Evolutionary conservation across 495 filamentous ascomycete genomes (phyloP), one percentile per base, ranked within the genome.

Genomic region (Penicillium dipodomyicola): DNA sequence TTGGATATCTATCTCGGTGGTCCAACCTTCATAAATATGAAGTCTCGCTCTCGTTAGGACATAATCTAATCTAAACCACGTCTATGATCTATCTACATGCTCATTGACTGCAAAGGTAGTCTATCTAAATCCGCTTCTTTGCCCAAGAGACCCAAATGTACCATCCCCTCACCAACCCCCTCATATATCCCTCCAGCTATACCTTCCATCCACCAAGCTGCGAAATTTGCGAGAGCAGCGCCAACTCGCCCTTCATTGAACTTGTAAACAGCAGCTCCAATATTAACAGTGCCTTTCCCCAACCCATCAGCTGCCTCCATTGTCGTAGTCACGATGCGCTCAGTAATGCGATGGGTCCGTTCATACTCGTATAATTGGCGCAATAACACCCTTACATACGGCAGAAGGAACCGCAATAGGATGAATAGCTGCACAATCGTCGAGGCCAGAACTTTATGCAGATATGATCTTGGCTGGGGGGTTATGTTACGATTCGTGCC

Each of bases 101-200:
- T 9, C 42, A 50, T 48, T 39, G 50, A 3, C 27, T 60, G 52
- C 10, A 61, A 14, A 15, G 52, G 27, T 29, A 61, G 20, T 57
- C 50, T 57, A 56, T 64, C 59, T 33, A 69, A 17, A 46, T 73
- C 72, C 5, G 63, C 59, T n/a, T 64, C 64, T 8, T 67, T 60
- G 32, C 52, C 59, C 39, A 68, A 57, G 23, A 74, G 54, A 10
- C 76, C 80, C 47, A 82, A 56, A 48, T 81, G 72, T 32, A 65
- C 60, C 68, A 89, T 73, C 5, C 84, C 86, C 59, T 87, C 81
- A 1, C 79, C 79, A 41, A 87, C 73, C 0, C 86, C 86, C 48
- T 89, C 85, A 61, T 84, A 81, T 33, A 89, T 72, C 14, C 86
- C 86, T 15, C 81, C 83, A 3, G 79, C 78, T 41, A 87, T 70